Conservation (phyloP, 441 rosid species). For the Aquilaria agallochum region DNA sequence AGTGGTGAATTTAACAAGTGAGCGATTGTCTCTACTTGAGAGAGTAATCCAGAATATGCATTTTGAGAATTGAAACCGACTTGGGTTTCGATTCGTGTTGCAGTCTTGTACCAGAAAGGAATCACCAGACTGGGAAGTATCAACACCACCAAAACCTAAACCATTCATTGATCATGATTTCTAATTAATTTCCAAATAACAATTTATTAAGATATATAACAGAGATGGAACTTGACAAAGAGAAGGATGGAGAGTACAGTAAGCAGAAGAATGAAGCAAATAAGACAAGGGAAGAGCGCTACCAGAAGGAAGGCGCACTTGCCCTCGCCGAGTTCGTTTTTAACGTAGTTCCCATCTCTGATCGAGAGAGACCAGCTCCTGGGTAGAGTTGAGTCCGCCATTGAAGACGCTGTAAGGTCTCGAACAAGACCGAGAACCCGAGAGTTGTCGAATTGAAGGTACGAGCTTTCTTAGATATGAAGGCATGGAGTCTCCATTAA, state of each 20-base stretch:
- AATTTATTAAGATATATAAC: slow-evolving; percentile 29
- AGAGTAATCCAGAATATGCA: slow-evolving; percentile 30
- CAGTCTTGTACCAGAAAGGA: slow-evolving; percentile 35
- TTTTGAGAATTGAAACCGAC: slow-evolving; percentile 17
- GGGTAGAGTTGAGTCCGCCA: slow-evolving; percentile 33
- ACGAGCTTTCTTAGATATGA: slow-evolving; percentile 16
- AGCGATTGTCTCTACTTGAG: slow-evolving; percentile 33
- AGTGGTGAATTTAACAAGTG: slow-evolving; percentile 25
- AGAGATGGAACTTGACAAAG: slow-evolving; percentile 46
- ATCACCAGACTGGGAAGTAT: slow-evolving; percentile 28
- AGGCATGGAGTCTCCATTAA: slow-evolving; percentile 29
- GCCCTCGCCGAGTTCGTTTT: slow-evolving; percentile 22
- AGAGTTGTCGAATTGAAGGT: slow-evolving; percentile 1
- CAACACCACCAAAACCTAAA: slow-evolving; percentile 35
- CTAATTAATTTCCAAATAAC: background rate
- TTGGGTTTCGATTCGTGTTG: slow-evolving; percentile 16
- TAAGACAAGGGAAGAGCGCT: slow-evolving; percentile 53
- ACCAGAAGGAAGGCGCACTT: slow-evolving; percentile 36
- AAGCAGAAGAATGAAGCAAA: slow-evolving; percentile 45
- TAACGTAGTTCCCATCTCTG: slow-evolving; percentile 29
- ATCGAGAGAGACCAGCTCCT: slow-evolving; percentile 30
- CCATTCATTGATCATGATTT: background rate
- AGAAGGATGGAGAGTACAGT: slow-evolving; percentile 43
- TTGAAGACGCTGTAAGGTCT: slow-evolving; percentile 14
- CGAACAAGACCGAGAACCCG: slow-evolving; percentile 3